Evolutionary conservation across 169 alveolate genomes (phyloP).

Genomic region (Plasmodium relictum): DNA sequence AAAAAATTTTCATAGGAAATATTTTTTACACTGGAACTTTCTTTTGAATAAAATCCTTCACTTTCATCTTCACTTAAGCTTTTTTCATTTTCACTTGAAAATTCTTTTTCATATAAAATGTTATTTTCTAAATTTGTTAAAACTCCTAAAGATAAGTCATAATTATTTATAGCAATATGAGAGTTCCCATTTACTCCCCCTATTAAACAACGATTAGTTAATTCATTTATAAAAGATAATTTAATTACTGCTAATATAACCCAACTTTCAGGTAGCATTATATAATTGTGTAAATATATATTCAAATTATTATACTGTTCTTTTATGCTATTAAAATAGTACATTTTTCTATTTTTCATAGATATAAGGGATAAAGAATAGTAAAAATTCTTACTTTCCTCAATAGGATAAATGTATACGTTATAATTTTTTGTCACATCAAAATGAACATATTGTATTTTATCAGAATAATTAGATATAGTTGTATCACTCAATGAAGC

Average conservation of each 20-base stretch:
- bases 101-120: conserved; percentile 1
- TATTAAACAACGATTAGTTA: conserved; percentile 49
- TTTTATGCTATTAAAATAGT: conserved; percentile 37
- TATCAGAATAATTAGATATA: conserved; percentile 3
- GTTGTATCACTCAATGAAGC: conserved; percentile 2
- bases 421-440: conserved; percentile 42
- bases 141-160: conserved; percentile 52
- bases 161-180: conserved; percentile 38
- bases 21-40: background rate
- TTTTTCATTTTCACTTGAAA: too few relatives aligned
- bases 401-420: conserved; percentile 48
- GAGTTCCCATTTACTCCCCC: conserved; percentile 64
- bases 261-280: conserved; percentile 46
- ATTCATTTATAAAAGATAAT: conserved; percentile 29
- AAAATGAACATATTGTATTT: conserved; percentile 51
- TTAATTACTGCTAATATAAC: conserved; percentile 46
- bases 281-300: conserved; percentile 21
- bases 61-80: background rate
- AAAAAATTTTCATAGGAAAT: background rate
- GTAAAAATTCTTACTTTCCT: conserved; percentile 23
- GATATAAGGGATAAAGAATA: conserved; percentile 54
- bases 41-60: background rate
- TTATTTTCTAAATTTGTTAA: conserved; percentile 6
- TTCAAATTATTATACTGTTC: conserved; percentile 47
- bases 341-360: conserved; percentile 44